Conservation (phyloP, 345 rosid genomes). For the Brassica rapa region DNA sequence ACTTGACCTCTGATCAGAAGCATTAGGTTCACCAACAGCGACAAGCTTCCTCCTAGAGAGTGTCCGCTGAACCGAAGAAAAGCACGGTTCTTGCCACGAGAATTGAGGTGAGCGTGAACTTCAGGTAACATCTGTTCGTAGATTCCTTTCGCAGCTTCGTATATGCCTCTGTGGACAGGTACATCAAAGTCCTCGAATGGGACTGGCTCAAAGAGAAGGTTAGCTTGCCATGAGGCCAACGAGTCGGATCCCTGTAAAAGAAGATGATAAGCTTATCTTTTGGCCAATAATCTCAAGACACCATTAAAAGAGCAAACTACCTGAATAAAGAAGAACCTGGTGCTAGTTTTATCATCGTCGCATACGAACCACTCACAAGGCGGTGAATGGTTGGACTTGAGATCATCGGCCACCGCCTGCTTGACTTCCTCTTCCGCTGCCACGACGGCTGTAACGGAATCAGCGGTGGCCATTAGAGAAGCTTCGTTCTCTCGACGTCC, state of each 20-base stretch:
- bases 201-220: slow-evolving; percentile 88
- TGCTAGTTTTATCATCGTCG: slow-evolving; percentile 69
- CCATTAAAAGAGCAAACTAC: slow-evolving; percentile 38
- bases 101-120: slow-evolving; percentile 66
- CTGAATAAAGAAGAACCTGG: slow-evolving; percentile 93
- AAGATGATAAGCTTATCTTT: neutral
- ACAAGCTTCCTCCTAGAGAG: slow-evolving; percentile 96
- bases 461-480: slow-evolving; percentile 83
- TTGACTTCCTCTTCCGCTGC: slow-evolving; percentile 94
- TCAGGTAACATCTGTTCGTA: slow-evolving; percentile 91
- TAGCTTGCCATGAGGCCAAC: slow-evolving; percentile 94
- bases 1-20: slow-evolving; percentile 79
- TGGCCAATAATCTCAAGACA: neutral
- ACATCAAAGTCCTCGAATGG: slow-evolving; percentile 86
- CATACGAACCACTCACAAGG: slow-evolving; percentile 98
- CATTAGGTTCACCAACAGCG: slow-evolving; percentile 84
- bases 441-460: slow-evolving; percentile 95
- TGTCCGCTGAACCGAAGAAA: slow-evolving; percentile 91
- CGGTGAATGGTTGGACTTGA: slow-evolving; percentile 67
- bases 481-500: slow-evolving; percentile 44
- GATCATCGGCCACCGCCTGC: slow-evolving; percentile 95
- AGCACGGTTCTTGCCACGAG: slow-evolving; percentile 60
- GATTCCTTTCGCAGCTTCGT: slow-evolving; percentile 97
- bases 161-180: slow-evolving; percentile 90
- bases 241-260: slow-evolving; percentile 81